These are phyloP conservation scores for Nemania sp. DNA, from an alignment of 2,329 filamentous ascomycete genomes.

Conservation along the genomic window DNA sequence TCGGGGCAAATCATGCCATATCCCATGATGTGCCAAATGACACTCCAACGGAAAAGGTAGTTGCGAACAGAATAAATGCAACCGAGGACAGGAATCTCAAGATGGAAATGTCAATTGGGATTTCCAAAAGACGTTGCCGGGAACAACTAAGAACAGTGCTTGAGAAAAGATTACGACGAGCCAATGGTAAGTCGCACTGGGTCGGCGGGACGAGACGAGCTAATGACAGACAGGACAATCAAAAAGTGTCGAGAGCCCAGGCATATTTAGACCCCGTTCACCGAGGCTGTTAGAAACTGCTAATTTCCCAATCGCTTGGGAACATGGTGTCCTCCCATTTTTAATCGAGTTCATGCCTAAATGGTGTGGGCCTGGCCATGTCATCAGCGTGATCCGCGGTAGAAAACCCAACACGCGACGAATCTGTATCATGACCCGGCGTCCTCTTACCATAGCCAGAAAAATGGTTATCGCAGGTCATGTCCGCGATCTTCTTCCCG, in stretches of 20 bases:
- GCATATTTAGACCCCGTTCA: conserved; percentile 46
- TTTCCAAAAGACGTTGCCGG: conserved; percentile 54
- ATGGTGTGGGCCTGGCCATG: conserved; percentile 57
- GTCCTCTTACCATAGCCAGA: conserved; percentile 52
- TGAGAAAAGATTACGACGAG: conserved; percentile 52
- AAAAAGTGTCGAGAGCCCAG: conserved; percentile 51
- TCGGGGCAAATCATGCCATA: conserved; percentile 21
- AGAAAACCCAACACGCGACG: conserved; percentile 52
- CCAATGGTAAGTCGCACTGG: conserved; percentile 43
- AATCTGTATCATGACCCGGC: conserved; percentile 57
- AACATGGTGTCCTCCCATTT: conserved; percentile 59
- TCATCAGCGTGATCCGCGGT: conserved; percentile 56
- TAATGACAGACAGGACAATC: conserved; percentile 42
- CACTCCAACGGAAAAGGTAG: neutral
- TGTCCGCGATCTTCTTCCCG: conserved; percentile 57
- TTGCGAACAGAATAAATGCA: conserved; percentile 11
- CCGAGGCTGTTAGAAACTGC: conserved; percentile 51
- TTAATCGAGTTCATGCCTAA: conserved; percentile 57
- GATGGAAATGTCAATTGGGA: conserved; percentile 48
- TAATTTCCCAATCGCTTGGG: conserved; percentile 57
- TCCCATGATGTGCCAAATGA: neutral
- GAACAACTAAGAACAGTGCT: conserved; percentile 53
- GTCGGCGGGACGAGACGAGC: neutral
- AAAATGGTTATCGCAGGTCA: conserved; percentile 56
- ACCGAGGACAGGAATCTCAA: conserved; percentile 46